Percentiles rank a stretch among this genome's conserved stretches.
Evolutionary conservation across 225 moss, liverwort and hornwort species (phyloP).

Genomic region (Climacium dendroides): DNA sequence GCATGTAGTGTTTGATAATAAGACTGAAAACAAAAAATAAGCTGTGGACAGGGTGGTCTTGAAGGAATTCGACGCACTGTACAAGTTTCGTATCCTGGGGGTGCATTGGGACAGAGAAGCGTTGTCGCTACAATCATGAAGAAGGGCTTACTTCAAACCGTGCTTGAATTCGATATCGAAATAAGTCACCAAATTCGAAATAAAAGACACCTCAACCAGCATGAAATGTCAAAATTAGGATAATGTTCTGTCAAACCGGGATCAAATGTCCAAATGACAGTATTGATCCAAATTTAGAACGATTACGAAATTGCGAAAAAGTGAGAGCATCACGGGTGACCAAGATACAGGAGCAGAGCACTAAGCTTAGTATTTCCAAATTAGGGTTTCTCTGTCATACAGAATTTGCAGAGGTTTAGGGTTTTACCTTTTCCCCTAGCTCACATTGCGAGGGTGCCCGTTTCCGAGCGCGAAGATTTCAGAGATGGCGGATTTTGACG

Average conservation of each 20-base stretch:
- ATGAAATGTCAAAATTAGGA: not conserved
- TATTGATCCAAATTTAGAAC: not conserved
- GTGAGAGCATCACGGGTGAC: not conserved
- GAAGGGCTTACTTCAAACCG: not conserved
- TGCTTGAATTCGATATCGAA: not conserved
- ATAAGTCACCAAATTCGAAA: not conserved
- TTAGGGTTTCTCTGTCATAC: not conserved
- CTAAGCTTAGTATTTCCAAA: not conserved
- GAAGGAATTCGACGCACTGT: not conserved
- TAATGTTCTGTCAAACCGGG: too few relatives aligned
- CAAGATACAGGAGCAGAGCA: not conserved
- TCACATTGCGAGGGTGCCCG: not conserved
- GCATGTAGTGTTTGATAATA: not conserved
- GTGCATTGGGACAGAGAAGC: not conserved
- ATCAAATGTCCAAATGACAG: not conserved
- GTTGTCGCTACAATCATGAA: not conserved
- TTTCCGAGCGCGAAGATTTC: not conserved
- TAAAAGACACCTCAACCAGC: not conserved
- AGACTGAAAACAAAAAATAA: not conserved
- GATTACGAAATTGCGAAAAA: not conserved
- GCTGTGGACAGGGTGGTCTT: not conserved
- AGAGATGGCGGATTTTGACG: constrained; percentile 47
- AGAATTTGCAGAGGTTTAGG: not conserved
- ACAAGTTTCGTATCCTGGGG: not conserved
- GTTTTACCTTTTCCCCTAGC: not conserved